Evolutionary conservation across 2,329 filamentous ascomycete species (phyloP), one percentile per base, ranked within the genome.

Genomic region (Colletotrichum sp.): DNA sequence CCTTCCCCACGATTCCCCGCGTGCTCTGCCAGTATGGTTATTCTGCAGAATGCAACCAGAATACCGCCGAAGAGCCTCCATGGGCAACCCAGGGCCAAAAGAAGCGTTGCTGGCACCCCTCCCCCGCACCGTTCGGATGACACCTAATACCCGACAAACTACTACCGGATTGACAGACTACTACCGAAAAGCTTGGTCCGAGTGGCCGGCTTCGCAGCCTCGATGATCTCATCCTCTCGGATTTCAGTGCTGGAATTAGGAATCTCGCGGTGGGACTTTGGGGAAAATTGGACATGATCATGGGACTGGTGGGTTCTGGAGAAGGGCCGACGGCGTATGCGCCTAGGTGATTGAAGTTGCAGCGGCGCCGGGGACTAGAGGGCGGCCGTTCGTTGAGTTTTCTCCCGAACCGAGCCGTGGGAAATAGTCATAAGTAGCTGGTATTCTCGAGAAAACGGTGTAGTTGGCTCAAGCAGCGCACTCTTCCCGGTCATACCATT

Each of bases 1-100:
- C 12, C 28, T 66, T 60, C 58, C 56, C 68, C 67, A 61, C 68
- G 68, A 55, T 71, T 74, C 56, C 72, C 71, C 67, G 66, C 58
- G 67, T 43, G 15, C 56, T n/a, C 52, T 58, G 1, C 32, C 22
- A 39, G 58, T 34, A 62, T 62, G 13, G 32, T 34, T 22, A 52
- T 67, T 18, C 43, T 58, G 43, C 36, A 34, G 34, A 52, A 52
- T 52, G 65, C 10, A n/a, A 12, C 3, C 2, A 28, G 6, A 74
- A 32, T 71, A 71, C 68, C 48, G 72, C 60, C 60, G 67, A 71
- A 66, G 48, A 74, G 48, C 60, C 67, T 34, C 58, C 66, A 60
- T 48, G 16, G 15, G 6, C 12, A 61, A 27, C 28, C 36, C 28
- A 27, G 12, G 25, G 12, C 32, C 32, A 66, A 65, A 52, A 22